Evolutionary conservation across 2,329 filamentous ascomycete genomes (phyloP).

Genomic region (Exophiala oligosperma): DNA sequence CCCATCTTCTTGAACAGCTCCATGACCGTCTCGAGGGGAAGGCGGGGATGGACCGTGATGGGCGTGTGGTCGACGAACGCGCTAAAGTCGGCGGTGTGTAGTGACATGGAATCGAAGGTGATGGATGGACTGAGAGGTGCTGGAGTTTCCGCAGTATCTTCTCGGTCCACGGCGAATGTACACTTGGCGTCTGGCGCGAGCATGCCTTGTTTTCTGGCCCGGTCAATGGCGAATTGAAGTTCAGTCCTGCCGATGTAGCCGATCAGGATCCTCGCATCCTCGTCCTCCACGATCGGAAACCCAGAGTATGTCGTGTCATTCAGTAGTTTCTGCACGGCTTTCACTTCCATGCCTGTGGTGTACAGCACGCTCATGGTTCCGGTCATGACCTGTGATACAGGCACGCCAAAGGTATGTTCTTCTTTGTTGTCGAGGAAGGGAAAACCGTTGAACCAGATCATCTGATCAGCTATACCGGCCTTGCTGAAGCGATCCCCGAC

Average conservation of each 20-base stretch:
- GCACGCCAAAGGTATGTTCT: constrained; percentile 93
- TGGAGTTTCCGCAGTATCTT: constrained; percentile 30
- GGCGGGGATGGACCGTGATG: constrained; percentile 83
- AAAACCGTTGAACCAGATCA: constrained; percentile 99
- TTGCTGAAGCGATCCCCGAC: constrained; percentile 90
- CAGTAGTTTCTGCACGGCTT: constrained; percentile 74
- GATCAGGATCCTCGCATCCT: constrained; percentile 68
- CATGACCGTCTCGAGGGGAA: constrained; percentile 96
- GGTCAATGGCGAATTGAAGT: constrained; percentile 83
- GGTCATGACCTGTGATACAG: constrained; percentile 89
- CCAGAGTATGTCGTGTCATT: constrained; percentile 82
- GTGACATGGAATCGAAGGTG: constrained; percentile 62
- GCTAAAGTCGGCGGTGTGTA: constrained; percentile 72
- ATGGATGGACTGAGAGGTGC: constrained; percentile 39
- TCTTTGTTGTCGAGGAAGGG: constrained; percentile 97
- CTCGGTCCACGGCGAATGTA: constrained; percentile 63
- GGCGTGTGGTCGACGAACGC: constrained; percentile 88
- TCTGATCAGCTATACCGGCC: constrained; percentile 92
- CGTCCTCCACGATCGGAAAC: constrained; percentile 84
- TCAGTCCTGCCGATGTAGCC: constrained; percentile 94
- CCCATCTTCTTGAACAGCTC: constrained; percentile 98
- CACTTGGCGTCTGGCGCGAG: constrained; percentile 71
- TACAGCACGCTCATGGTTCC: constrained; percentile 70
- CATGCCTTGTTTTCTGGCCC: constrained; percentile 67
- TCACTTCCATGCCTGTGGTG: constrained; percentile 70